Evolutionary conservation across 352 stramenopile species (phyloP).

Genomic region (Pythium pectinolyticum): DNA sequence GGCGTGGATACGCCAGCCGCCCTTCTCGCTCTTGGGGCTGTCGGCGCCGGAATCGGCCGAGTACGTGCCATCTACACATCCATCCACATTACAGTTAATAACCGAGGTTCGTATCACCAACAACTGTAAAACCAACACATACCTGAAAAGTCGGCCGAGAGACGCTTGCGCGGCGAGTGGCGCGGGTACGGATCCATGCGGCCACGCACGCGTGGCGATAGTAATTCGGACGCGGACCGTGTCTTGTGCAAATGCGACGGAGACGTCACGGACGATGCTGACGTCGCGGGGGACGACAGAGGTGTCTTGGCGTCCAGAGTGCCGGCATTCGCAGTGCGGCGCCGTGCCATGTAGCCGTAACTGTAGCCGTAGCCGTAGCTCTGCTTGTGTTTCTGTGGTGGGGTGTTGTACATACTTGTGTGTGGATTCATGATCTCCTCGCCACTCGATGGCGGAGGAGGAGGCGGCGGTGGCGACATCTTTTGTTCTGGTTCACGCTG

Average conservation of each 20-base stretch:
- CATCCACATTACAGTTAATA: neutral
- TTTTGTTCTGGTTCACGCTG: constrained; percentile 7
- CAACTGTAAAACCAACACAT: neutral
- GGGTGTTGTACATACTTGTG: constrained; percentile 7
- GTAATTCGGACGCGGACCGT: constrained; percentile 1
- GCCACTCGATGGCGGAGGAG: constrained; percentile 10
- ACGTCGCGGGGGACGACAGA: constrained; percentile 4
- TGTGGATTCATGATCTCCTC: constrained; percentile 7
- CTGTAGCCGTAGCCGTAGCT: constrained; percentile 6
- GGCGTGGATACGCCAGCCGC: constrained; percentile 31
- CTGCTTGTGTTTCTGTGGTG: constrained; percentile 12
- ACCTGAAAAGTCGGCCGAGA: constrained; percentile 29
- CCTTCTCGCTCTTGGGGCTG: constrained; percentile 39
- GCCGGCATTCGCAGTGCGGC: neutral
- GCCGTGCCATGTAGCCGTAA: neutral
- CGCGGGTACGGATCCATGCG: constrained; percentile 26
- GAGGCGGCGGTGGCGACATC: constrained; percentile 6
- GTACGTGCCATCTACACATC: constrained; percentile 34
- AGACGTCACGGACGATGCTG: constrained; percentile 16
- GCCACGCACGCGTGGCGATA: constrained; percentile 20
- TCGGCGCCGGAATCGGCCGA: constrained; percentile 35
- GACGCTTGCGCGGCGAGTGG: constrained; percentile 28
- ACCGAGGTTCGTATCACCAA: too few species aligned
- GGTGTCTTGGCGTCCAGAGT: constrained; percentile 6
- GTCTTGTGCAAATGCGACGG: constrained; percentile 15